phyloP scores from a whole-genome alignment of 495 filamentous ascomycete genomes.

The Haplographium delicatum region DNA sequence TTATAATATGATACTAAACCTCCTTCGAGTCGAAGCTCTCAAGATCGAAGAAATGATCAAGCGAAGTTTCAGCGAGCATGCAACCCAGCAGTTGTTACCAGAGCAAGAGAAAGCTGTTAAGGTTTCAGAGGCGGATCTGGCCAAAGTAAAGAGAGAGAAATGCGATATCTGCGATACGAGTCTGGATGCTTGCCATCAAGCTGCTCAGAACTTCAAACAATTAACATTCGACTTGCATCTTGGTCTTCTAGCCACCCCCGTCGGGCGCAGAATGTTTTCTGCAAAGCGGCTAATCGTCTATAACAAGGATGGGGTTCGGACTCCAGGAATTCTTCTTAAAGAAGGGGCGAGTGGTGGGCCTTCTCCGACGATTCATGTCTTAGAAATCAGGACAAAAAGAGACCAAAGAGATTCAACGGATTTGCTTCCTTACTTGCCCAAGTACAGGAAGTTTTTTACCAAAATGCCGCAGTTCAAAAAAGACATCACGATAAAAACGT shows the following conservation, averaged over 20 bases:
- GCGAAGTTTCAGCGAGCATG: constrained; percentile 96
- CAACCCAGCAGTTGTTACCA: constrained; percentile 90
- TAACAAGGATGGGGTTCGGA: constrained; percentile 68
- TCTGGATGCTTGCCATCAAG: constrained; percentile 70
- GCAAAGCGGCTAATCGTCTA: constrained; percentile 67
- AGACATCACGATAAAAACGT: constrained; percentile 58
- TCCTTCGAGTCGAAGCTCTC: constrained; percentile 89
- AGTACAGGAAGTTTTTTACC: constrained; percentile 55
- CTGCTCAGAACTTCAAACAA: constrained; percentile 69
- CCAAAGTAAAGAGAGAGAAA: constrained; percentile 78
- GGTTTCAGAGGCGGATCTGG: constrained; percentile 85
- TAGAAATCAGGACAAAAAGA: constrained; percentile 62
- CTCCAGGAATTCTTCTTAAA: constrained; percentile 69
- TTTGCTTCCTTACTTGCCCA: constrained; percentile 69
- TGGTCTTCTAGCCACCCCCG: constrained; percentile 62
- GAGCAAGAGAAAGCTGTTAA: constrained; percentile 93
- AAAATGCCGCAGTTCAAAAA: constrained; percentile 49
- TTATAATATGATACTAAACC: constrained; percentile 98
- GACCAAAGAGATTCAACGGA: constrained; percentile 68
- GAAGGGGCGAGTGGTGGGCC: constrained; percentile 61
- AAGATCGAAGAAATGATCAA: constrained; percentile 99
- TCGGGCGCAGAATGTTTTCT: constrained; percentile 74
- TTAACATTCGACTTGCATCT: constrained; percentile 70
- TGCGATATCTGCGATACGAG: constrained; percentile 80
- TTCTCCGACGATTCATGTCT: constrained; percentile 64